Percentiles rank a stretch among this genome's conserved stretches.
Evolutionary conservation across 176 grass and related monocot genomes (phyloP).

Genomic region (barley (Hordeum vulgare)): MorexV3_pseudomolecules_assembly NC_058519.1:26467177-26467676

Average conservation of each 20-base stretch:
- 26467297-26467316: slow-evolving; percentile 1
- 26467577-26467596: slow-evolving; percentile 60
- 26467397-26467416: not conserved
- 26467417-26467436: not conserved
- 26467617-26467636: slow-evolving; percentile 54
- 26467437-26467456: slow-evolving; percentile 54
- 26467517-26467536: slow-evolving; percentile 56
- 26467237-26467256: slow-evolving; percentile 61
- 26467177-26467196: not conserved
- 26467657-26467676: not conserved
- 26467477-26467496: slow-evolving; percentile 37
- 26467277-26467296: slow-evolving; percentile 80
- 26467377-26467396: not conserved
- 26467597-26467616: slow-evolving; percentile 56
- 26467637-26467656: not conserved
- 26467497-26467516: slow-evolving; percentile 42
- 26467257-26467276: slow-evolving; percentile 75
- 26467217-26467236: slow-evolving; percentile 74
- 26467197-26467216: slow-evolving; percentile 28
- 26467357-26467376: slow-evolving; percentile 10
- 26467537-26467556: slow-evolving; percentile 53
- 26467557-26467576: slow-evolving; percentile 55
- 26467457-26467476: slow-evolving; percentile 55
- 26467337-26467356: not conserved
- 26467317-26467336: not conserved